phyloP scores from a whole-genome alignment of 1,284 basidiomycete species.

The Apiotrichum laibachii region DNA sequence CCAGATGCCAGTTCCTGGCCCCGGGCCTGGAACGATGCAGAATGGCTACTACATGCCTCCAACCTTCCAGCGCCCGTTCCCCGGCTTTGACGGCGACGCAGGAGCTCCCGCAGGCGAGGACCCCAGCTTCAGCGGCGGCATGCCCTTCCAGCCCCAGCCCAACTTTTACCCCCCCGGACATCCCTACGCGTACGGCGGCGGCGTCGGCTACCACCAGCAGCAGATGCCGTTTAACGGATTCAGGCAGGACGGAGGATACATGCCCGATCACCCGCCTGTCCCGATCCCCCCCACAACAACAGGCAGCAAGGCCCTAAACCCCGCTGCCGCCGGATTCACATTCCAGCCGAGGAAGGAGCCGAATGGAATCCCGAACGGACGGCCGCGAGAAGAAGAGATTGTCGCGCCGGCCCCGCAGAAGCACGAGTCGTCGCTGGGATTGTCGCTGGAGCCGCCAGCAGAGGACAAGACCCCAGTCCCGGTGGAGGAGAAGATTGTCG shows the following conservation, averaged over 20 bases:
- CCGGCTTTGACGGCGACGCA: constrained; percentile 6
- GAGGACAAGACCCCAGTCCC: not conserved
- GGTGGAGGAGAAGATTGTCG: not conserved
- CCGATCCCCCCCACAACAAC: constrained; percentile 1
- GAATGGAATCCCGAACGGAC: constrained; percentile 11
- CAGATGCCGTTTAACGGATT: constrained; percentile 16
- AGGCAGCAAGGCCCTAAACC: constrained; percentile 34
- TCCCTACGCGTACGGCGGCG: constrained; percentile 44
- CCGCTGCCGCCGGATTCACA: constrained; percentile 44
- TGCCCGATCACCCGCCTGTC: constrained; percentile 3
- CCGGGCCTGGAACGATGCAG: constrained; percentile 47
- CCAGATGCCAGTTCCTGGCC: constrained; percentile 36
- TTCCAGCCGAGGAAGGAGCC: constrained; percentile 19
- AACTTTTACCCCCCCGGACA: constrained; percentile 39
- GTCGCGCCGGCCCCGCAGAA: constrained; percentile 10
- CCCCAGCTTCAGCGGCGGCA: constrained; percentile 11
- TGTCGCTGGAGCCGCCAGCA: constrained; percentile 16
- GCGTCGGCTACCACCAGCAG: constrained; percentile 36
- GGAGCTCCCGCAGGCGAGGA: constrained; percentile 3
- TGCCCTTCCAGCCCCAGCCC: constrained; percentile 15
- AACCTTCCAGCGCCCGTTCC: constrained; percentile 7
- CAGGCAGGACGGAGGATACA: constrained; percentile 15
- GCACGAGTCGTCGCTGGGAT: constrained; percentile 12
- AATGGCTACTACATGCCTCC: constrained; percentile 31
- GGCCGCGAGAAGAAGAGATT: constrained; percentile 7